Conservation (phyloP, 495 filamentous ascomycete species). For the Neurospora africana region DNA sequence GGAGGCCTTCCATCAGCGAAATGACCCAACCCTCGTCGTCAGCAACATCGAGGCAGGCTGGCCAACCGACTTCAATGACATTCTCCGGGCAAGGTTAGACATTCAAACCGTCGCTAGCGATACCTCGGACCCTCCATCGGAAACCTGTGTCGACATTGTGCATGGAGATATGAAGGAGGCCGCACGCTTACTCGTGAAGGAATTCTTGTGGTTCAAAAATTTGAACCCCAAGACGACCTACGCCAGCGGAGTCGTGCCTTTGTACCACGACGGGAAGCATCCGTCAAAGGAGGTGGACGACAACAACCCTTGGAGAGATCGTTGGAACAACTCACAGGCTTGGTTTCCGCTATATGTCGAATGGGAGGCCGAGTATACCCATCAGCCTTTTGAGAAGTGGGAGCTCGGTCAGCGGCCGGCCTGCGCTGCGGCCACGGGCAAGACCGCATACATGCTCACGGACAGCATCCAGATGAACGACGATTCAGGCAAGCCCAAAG, state of each 20-base stretch:
- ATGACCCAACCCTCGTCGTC: slow-evolving; percentile 39
- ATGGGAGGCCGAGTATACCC: slow-evolving; percentile 13
- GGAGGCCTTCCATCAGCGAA: slow-evolving; percentile 19
- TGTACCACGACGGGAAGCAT: background rate
- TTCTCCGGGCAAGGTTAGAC: slow-evolving; percentile 22
- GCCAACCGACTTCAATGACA: slow-evolving; percentile 34
- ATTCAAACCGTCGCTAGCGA: slow-evolving; percentile 10
- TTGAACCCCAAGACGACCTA: background rate
- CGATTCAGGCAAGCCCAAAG: background rate
- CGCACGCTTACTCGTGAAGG: background rate
- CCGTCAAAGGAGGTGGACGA: background rate
- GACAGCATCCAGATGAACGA: background rate
- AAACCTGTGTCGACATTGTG: background rate
- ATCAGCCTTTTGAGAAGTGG: background rate
- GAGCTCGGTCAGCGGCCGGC: background rate
- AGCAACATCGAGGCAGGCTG: slow-evolving; percentile 34
- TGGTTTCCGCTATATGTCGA: slow-evolving; percentile 39
- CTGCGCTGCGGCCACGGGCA: background rate
- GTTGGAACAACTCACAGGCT: slow-evolving; percentile 32
- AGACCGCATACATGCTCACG: background rate
- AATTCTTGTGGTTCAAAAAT: background rate
- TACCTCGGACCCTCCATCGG: background rate
- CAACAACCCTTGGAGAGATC: slow-evolving; percentile 20
- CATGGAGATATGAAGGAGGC: background rate
- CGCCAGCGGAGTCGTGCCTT: background rate